Percentiles rank a stretch among this genome's conserved stretches.
Conservation (phyloP, 2,329 filamentous ascomycete species). For the Colletotrichum trifolii region DNA sequence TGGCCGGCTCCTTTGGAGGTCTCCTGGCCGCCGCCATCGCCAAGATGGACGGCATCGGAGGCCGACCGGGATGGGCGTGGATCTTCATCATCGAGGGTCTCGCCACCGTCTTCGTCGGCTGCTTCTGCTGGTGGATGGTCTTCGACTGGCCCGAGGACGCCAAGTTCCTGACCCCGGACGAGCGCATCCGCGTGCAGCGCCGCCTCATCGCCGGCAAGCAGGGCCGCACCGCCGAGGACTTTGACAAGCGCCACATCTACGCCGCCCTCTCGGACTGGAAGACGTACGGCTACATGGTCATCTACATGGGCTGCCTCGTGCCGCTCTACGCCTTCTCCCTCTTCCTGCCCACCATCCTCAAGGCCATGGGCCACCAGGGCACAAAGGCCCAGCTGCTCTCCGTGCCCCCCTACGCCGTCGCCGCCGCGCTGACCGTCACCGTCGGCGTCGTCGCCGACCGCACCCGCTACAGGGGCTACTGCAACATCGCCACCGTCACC, state of each 20-base stretch:
- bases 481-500: slow-evolving; percentile 72
- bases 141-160: slow-evolving; percentile 83
- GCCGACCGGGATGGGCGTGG: slow-evolving; percentile 67
- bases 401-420: slow-evolving; percentile 69
- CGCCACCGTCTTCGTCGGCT: slow-evolving; percentile 72
- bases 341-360: slow-evolving; percentile 69
- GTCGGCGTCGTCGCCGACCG: slow-evolving; percentile 75
- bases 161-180: slow-evolving; percentile 72
- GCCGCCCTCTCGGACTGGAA: slow-evolving; percentile 81
- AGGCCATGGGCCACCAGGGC: slow-evolving; percentile 46
- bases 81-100: slow-evolving; percentile 76
- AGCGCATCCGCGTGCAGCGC: slow-evolving; percentile 75
- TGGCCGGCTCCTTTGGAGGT: slow-evolving; percentile 80
- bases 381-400: slow-evolving; percentile 64
- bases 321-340: slow-evolving; percentile 64
- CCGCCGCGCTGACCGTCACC: slow-evolving; percentile 69
- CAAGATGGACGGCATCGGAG: slow-evolving; percentile 70
- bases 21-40: slow-evolving; percentile 76
- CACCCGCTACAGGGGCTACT: slow-evolving; percentile 71
- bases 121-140: slow-evolving; percentile 77
- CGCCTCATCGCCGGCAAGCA: slow-evolving; percentile 77
- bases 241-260: slow-evolving; percentile 77
- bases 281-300: slow-evolving; percentile 64
- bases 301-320: slow-evolving; percentile 60
- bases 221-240: slow-evolving; percentile 75